Percentiles rank a stretch among this genome's conserved stretches.
Conservation (phyloP, 2,329 filamentous ascomycete genomes). For the Epichloe gansuensis region DNA sequence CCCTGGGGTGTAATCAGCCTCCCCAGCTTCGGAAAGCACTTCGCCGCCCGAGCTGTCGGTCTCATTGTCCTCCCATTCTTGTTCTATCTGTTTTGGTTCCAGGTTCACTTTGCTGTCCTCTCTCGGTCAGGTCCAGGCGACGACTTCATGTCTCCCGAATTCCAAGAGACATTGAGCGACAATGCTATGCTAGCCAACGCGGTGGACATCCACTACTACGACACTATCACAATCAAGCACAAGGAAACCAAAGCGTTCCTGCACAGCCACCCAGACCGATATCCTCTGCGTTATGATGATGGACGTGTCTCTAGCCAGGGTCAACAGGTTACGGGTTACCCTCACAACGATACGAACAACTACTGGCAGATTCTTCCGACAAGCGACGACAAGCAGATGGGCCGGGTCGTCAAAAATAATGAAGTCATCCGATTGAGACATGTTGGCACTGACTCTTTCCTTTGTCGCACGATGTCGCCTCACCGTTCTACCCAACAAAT, state of each 20-base stretch:
- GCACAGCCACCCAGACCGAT: conserved; percentile 80
- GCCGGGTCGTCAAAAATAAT: conserved; percentile 63
- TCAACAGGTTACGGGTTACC: conserved; percentile 96
- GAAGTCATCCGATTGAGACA: conserved; percentile 82
- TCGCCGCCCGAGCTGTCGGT: conserved; percentile 72
- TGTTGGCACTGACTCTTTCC: conserved; percentile 69
- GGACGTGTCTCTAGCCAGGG: conserved; percentile 94
- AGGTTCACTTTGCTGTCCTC: conserved; percentile 92
- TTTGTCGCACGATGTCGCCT: conserved; percentile 96
- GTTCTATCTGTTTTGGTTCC: conserved; percentile 99
- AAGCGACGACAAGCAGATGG: conserved; percentile 43
- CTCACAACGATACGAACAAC: conserved; percentile 98
- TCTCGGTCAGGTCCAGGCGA: conserved; percentile 84
- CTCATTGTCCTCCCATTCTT: conserved; percentile 87
- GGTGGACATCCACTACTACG: conserved; percentile 78
- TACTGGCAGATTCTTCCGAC: conserved; percentile 85
- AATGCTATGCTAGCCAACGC: conserved; percentile 86
- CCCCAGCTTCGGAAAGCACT: conserved; percentile 75
- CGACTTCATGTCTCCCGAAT: conserved; percentile 97
- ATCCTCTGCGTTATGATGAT: conserved; percentile 93
- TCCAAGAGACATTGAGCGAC: conserved; percentile 93
- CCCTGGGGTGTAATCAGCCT: conserved; percentile 70
- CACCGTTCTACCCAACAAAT: conserved; percentile 91
- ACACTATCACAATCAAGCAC: conserved; percentile 76
- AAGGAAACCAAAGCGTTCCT: conserved; percentile 97